Evolutionary conservation across 1,139 yeast species (phyloP), one percentile per base, ranked within the genome.

Genomic region (Yamadazyma dushanensis): DNA sequence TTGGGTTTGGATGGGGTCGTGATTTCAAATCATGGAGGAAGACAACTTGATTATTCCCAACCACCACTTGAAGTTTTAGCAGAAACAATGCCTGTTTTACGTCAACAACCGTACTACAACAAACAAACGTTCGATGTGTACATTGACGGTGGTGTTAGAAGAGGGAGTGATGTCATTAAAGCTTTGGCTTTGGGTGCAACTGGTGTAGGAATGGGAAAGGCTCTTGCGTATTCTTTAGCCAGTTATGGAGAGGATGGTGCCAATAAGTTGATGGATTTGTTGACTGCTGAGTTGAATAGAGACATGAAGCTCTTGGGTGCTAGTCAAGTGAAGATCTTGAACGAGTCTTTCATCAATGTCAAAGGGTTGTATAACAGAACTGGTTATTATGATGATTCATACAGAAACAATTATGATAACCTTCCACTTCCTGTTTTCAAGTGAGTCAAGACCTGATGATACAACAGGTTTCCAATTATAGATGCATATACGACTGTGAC

Each of bases 1-100:
- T 51, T 63, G 40, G 66, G 69, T 3, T 65, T 70, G 23, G 65
- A 66, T 26, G 80, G 76, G 7, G 70, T 73, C 13, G 63, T 74
- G 7, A 53, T 75, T 16, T 73, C 79, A 5, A 75, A 74, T 45
- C 79, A 74, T 47, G 80, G 80, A 13, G 80, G 80, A 14, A 59
- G 80, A 38, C 77, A 75, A 39, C 53, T 75, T 38, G 80, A 75
- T 38, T 68, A 61, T 24, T 59, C 76, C 2, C 61, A 66, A 37
- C 64, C 79, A 0, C 70, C 79, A 1, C 54, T 75, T 29, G 70
- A 72, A 45, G 64, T 73, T 7, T 56, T 75, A 35, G 73, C 70
- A 3, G 77, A 73, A 38, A 58, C 71, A 13, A 59, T 32, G 36
- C 36, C 66, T 10, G 50, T 63, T n/a, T 57, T 72, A 33, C 66